A percentile compares a stretch with the other conserved stretches of the same genome.
Evolutionary conservation across 164 flowering plant species (phyloP).

Genomic region (Liriodendron chinense): DNA sequence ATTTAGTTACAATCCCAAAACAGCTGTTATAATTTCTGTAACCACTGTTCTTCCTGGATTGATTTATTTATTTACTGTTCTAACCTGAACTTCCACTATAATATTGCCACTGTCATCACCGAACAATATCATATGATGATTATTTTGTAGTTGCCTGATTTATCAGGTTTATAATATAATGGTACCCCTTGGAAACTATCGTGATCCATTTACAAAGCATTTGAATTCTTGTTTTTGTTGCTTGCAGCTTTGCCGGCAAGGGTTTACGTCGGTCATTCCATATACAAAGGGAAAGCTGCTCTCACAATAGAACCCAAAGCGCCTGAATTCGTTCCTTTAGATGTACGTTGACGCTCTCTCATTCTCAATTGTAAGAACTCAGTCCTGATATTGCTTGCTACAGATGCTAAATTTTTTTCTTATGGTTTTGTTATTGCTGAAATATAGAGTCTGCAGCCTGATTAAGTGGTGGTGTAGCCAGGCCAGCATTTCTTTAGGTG

Average conservation of each 20-base stretch:
- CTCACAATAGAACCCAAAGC: conserved; percentile 70
- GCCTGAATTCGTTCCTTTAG: conserved; percentile 76
- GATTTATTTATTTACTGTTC: too few species aligned
- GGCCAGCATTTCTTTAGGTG: not conserved
- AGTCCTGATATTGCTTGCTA: not conserved
- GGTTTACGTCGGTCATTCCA: conserved; percentile 76
- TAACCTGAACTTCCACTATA: too few species aligned
- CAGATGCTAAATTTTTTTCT: not conserved
- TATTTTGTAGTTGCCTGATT: too few species aligned
- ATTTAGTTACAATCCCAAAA: too few species aligned
- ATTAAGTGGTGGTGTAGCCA: not conserved
- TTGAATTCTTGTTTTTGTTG: not conserved
- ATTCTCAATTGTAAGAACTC: conserved; percentile 16
- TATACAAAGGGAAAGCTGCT: conserved; percentile 95
- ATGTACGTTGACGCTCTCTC: conserved; percentile 43
- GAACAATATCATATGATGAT: too few species aligned
- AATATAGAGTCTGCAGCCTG: not conserved
- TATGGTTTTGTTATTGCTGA: not conserved
- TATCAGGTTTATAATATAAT: too few species aligned
- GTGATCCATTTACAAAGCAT: too few species aligned
- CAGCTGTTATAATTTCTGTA: too few species aligned
- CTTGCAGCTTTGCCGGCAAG: conserved; percentile 36
- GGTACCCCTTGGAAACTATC: too few species aligned
- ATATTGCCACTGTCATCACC: too few species aligned
- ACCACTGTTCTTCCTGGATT: too few species aligned